These are phyloP conservation scores for Lepiota brunneoincarnata DNA, from an alignment of 768 basidiomycete species.

Conservation along the genomic window DNA sequence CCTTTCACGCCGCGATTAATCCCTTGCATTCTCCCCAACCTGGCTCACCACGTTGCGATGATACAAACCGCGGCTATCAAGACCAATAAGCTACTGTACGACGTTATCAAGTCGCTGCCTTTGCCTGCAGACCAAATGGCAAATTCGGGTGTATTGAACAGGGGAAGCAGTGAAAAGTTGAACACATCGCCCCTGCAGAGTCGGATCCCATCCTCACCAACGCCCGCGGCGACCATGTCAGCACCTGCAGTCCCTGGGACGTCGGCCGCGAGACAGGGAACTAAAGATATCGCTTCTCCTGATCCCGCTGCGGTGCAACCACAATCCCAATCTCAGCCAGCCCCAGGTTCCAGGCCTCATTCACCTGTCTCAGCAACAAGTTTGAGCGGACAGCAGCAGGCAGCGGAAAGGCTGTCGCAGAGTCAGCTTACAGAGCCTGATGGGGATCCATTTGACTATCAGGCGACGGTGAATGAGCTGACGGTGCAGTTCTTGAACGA, in stretches of 20 bases:
- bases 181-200: constrained; percentile 30
- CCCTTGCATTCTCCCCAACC: constrained; percentile 88
- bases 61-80: constrained; percentile 85
- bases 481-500: constrained; percentile 95
- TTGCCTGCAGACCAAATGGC: constrained; percentile 54
- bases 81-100: constrained; percentile 82
- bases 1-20: constrained; percentile 93
- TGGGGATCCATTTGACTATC: constrained; percentile 89
- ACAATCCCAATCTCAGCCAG: constrained; percentile 17
- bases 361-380: constrained; percentile 52
- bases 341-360: constrained; percentile 48
- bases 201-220: constrained; percentile 54
- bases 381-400: constrained; percentile 22
- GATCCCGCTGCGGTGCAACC: constrained; percentile 41
- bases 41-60: constrained; percentile 86
- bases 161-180: constrained; percentile 14
- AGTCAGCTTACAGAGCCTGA: constrained; percentile 24
- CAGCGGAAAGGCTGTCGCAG: constrained; percentile 3
- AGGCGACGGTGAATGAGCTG: constrained; percentile 87
- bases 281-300: constrained; percentile 6
- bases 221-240: constrained; percentile 41
- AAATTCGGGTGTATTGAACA: constrained; percentile 17
- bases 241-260: constrained; percentile 13
- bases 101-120: constrained; percentile 84
- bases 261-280: constrained; percentile 11